phyloP scores from a whole-genome alignment of 1,139 yeast genomes.

The Yarrowia galli region DNA sequence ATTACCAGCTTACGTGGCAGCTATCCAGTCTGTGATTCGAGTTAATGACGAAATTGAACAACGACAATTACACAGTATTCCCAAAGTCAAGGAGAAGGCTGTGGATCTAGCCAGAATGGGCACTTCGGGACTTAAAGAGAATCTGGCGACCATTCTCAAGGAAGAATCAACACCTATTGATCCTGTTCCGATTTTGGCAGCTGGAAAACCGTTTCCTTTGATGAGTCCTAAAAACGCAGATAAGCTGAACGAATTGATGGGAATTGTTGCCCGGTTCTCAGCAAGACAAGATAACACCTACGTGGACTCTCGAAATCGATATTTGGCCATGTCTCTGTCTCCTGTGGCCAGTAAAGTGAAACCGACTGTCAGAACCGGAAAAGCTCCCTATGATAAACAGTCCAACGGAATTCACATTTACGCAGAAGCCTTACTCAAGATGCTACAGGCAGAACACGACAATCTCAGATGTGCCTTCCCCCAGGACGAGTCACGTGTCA shows the following conservation, averaged over 20 bases:
- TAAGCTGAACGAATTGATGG: slow-evolving; percentile 42
- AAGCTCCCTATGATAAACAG: slow-evolving; percentile 66
- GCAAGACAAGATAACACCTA: slow-evolving; percentile 56
- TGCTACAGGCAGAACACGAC: slow-evolving; percentile 44
- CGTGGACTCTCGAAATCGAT: slow-evolving; percentile 57
- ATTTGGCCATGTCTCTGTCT: slow-evolving; percentile 55
- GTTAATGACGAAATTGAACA: slow-evolving; percentile 45
- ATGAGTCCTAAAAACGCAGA: slow-evolving; percentile 41
- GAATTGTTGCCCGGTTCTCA: slow-evolving; percentile 50
- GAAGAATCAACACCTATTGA: slow-evolving; percentile 45
- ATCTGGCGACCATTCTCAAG: slow-evolving; percentile 43
- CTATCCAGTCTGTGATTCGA: slow-evolving; percentile 44
- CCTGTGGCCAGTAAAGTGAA: slow-evolving; percentile 58
- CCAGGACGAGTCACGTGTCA: slow-evolving; percentile 5
- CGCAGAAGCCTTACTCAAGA: slow-evolving; percentile 59
- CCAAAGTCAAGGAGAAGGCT: slow-evolving; percentile 48
- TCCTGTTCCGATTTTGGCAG: slow-evolving; percentile 42
- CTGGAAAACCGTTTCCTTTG: slow-evolving; percentile 44
- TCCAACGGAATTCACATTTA: slow-evolving; percentile 65
- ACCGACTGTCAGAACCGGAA: slow-evolving; percentile 50
- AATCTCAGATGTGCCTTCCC: slow-evolving; percentile 36
- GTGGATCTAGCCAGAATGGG: slow-evolving; percentile 45
- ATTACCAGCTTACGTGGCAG: slow-evolving; percentile 43
- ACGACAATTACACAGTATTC: slow-evolving; percentile 46
- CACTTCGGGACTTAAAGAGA: slow-evolving; percentile 44